Conservation (phyloP, 352 stramenopile genomes). For the Aphanomyces astaci region DNA sequence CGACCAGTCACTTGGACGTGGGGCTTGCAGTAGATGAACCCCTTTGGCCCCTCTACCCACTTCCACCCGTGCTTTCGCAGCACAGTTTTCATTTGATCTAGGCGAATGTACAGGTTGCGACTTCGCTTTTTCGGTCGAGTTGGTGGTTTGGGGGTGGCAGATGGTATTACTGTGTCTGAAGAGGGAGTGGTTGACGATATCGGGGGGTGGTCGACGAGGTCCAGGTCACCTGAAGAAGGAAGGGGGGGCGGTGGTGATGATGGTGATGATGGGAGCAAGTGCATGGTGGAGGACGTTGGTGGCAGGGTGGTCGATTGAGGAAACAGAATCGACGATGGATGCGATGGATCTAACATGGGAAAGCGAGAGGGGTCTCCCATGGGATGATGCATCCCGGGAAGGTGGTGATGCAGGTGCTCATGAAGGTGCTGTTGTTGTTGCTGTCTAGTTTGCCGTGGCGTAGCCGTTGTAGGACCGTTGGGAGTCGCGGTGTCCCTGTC, state of each 20-base stretch:
- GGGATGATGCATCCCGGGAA: not conserved
- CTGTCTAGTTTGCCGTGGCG: not conserved
- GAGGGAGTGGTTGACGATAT: not conserved
- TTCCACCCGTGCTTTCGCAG: slow-evolving; percentile 6
- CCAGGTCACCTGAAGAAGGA: no score
- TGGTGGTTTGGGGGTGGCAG: not conserved
- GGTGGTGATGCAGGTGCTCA: not conserved
- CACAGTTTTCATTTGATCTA: slow-evolving; percentile 13
- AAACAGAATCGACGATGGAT: not conserved
- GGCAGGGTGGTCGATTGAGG: no score
- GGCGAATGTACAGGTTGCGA: slow-evolving; percentile 10
- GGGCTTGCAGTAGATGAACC: slow-evolving; percentile 12
- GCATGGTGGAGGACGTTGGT: not conserved
- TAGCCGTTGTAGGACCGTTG: no score
- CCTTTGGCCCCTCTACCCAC: not conserved
- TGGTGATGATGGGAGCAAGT: not conserved
- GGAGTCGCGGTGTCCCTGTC: not conserved
- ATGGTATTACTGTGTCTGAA: not conserved
- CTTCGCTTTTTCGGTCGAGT: not conserved
- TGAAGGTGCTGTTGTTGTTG: not conserved
- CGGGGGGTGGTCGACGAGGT: not conserved
- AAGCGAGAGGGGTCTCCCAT: not conserved
- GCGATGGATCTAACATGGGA: not conserved
- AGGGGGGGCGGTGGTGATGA: not conserved
- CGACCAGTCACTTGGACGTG: slow-evolving; percentile 6